Evolutionary conservation across 2,329 filamentous ascomycete species (phyloP).

Genomic region (Rutstroemia sp.): DNA sequence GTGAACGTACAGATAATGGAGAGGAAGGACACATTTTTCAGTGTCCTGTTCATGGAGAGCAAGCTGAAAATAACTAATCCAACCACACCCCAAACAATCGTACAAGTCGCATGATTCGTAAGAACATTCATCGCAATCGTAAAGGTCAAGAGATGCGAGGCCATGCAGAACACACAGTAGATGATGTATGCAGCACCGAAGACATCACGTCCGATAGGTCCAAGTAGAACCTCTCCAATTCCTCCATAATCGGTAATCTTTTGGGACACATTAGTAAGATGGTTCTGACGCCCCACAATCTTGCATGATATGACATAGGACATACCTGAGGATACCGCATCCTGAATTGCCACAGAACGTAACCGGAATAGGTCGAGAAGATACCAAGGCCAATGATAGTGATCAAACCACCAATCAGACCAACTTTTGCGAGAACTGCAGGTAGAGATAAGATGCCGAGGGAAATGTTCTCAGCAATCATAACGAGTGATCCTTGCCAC

Average conservation of each 20-base stretch:
- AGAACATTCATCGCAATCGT: slow-evolving; percentile 50
- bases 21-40: slow-evolving; percentile 46
- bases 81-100: slow-evolving; percentile 45
- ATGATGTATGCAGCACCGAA: slow-evolving; percentile 43
- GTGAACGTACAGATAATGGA: slow-evolving; percentile 40
- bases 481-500: slow-evolving; percentile 8
- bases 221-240: slow-evolving; percentile 46
- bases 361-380: slow-evolving; percentile 53
- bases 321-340: slow-evolving; percentile 41
- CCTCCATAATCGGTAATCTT: slow-evolving; percentile 42
- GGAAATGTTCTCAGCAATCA: slow-evolving; percentile 13
- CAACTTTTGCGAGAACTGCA: slow-evolving; percentile 8
- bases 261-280: too few relatives aligned
- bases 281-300: too few relatives aligned
- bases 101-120: slow-evolving; percentile 46
- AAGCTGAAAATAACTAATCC: slow-evolving; percentile 44
- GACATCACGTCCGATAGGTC: slow-evolving; percentile 36
- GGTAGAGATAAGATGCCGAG: slow-evolving; percentile 13
- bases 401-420: slow-evolving; percentile 31
- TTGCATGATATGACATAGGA: background rate
- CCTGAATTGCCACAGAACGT: slow-evolving; percentile 53
- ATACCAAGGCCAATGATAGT: slow-evolving; percentile 45
- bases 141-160: slow-evolving; percentile 52
- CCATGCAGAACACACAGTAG: slow-evolving; percentile 54
- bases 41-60: slow-evolving; percentile 45